A percentile compares a stretch with the other conserved stretches of the same genome.
phyloP scores from a whole-genome alignment of 2,329 filamentous ascomycete species.

The Sarocladium oryzae region DNA sequence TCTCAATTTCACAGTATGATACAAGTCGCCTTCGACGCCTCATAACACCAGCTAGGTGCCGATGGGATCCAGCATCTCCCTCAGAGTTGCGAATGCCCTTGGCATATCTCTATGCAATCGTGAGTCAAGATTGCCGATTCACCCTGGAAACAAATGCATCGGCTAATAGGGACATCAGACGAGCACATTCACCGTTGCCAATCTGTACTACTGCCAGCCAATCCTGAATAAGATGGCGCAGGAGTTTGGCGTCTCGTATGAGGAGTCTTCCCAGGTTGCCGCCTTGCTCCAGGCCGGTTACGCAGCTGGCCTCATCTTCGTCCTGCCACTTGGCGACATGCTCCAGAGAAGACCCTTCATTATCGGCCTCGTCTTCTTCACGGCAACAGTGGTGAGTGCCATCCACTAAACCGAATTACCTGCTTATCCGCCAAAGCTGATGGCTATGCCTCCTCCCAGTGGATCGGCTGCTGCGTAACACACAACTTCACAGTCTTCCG shows the following conservation, averaged over 20 bases:
- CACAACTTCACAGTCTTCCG: conserved; percentile 57
- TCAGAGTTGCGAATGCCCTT: conserved; percentile 61
- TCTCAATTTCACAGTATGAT: conserved; percentile 16
- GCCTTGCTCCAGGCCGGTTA: conserved; percentile 78
- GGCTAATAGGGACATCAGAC: too few relatives aligned
- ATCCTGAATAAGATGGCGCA: conserved; percentile 69
- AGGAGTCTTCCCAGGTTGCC: conserved; percentile 59
- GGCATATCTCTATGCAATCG: conserved; percentile 66
- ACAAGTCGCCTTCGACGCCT: conserved; percentile 16
- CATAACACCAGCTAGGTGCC: conserved; percentile 55
- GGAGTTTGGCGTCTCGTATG: conserved; percentile 65
- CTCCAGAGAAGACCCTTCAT: conserved; percentile 64
- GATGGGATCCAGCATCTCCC: conserved; percentile 60
- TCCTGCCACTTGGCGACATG: conserved; percentile 70
- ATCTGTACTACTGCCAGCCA: conserved; percentile 76
- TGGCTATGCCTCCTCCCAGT: conserved; percentile 27
- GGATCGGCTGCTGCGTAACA: conserved; percentile 68
- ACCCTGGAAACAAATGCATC: too few relatives aligned
- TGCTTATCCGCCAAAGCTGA: neutral
- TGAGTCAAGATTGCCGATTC: too few relatives aligned
- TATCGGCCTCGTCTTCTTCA: conserved; percentile 58
- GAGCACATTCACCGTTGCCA: conserved; percentile 65
- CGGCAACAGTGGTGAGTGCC: conserved; percentile 55
- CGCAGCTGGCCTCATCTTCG: conserved; percentile 63
- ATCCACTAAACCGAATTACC: neutral